phyloP scores from a whole-genome alignment of 2,329 filamentous ascomycete species.

The Neofusicoccum sp. region DNA sequence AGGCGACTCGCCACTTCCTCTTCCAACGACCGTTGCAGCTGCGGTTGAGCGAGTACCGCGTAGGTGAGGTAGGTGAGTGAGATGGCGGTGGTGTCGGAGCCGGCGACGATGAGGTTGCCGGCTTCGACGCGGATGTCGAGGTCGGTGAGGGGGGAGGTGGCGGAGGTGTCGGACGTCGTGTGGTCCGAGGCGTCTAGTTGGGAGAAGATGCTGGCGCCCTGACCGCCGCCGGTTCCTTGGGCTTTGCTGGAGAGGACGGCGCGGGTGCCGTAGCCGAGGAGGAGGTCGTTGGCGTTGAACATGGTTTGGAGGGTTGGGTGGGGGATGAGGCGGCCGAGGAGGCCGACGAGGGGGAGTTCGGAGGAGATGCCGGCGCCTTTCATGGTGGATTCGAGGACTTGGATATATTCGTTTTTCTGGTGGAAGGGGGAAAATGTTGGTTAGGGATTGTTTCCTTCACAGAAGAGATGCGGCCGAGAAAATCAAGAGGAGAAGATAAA shows the following conservation, averaged over 20 bases:
- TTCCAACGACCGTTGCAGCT: conserved; percentile 28
- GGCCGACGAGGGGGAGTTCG: conserved; percentile 38
- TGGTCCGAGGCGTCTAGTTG: conserved; percentile 37
- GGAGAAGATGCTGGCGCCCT: conserved; percentile 36
- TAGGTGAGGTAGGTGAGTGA: conserved; percentile 40
- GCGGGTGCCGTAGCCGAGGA: conserved; percentile 33
- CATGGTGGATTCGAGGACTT: conserved; percentile 39
- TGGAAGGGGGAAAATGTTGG: background rate
- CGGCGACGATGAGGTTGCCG: conserved; percentile 38
- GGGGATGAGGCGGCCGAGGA: conserved; percentile 36
- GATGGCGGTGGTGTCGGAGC: conserved; percentile 38
- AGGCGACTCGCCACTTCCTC: conserved; percentile 28
- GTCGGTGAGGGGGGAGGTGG: conserved; percentile 35
- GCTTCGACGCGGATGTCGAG: conserved; percentile 38
- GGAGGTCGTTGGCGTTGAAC: conserved; percentile 39
- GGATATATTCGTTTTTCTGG: conserved; percentile 39
- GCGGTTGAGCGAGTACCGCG: conserved; percentile 31
- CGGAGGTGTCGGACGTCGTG: conserved; percentile 32
- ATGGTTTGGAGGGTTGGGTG: conserved; percentile 34
- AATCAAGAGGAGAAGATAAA: background rate
- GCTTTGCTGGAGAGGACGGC: conserved; percentile 34
- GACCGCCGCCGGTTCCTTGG: conserved; percentile 28
- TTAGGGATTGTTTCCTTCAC: background rate
- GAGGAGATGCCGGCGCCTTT: conserved; percentile 40
- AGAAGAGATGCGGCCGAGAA: background rate